Conservation (phyloP, 257 asterid species). For the Petrea volubilis region DNA sequence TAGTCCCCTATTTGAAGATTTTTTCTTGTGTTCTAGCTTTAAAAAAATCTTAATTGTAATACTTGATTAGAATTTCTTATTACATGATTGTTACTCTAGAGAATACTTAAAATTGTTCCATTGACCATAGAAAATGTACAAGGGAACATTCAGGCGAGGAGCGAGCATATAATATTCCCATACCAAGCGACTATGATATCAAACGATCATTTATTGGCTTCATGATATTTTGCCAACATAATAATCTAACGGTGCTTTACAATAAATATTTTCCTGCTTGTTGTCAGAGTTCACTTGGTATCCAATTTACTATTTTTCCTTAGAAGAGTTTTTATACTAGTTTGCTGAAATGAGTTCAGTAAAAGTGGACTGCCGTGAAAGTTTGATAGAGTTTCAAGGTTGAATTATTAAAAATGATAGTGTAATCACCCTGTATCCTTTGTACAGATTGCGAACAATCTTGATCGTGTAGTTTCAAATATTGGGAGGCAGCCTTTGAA, state of each 20-base stretch:
- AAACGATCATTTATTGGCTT: neutral
- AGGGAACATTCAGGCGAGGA: neutral
- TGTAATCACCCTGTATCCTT: constrained; percentile 17
- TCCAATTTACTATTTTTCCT: neutral
- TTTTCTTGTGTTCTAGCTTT: constrained; percentile 1
- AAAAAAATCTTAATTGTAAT: neutral
- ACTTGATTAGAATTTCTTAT: neutral
- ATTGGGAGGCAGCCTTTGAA: constrained; percentile 72
- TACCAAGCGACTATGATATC: neutral
- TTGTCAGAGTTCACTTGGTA: neutral
- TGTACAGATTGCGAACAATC: constrained; percentile 66
- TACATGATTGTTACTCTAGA: neutral
- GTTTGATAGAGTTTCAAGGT: constrained; percentile 1
- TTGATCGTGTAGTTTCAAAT: constrained; percentile 71
- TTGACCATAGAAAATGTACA: neutral
- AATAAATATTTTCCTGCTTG: neutral
- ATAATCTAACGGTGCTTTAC: neutral
- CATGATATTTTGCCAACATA: neutral
- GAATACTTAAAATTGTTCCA: neutral
- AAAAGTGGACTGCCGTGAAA: neutral
- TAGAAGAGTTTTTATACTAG: neutral
- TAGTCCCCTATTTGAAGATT: neutral
- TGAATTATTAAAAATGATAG: neutral
- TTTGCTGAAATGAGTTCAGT: neutral
- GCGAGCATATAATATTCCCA: neutral